phyloP scores from a whole-genome alignment of 495 filamentous ascomycete genomes.

The Penicillium ucsense region DNA sequence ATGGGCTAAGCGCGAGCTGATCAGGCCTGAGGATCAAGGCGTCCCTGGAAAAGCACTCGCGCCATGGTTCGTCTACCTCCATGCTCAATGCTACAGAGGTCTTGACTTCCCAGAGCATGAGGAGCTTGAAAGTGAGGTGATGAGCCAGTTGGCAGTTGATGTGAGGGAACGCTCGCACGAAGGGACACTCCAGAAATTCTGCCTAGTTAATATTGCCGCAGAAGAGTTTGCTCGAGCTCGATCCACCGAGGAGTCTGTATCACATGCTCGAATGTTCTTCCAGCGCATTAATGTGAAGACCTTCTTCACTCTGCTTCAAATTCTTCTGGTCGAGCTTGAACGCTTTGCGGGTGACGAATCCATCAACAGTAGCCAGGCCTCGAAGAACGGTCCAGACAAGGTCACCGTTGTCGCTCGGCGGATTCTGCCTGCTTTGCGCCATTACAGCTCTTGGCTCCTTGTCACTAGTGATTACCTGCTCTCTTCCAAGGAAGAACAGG shows the following conservation, averaged over 20 bases:
- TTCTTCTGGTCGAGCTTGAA: conserved; percentile 59
- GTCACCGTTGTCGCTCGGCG: conserved; percentile 55
- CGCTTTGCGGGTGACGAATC: conserved; percentile 43
- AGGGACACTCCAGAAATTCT: conserved; percentile 63
- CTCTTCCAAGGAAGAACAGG: conserved; percentile 44
- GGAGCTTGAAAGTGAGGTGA: conserved; percentile 78
- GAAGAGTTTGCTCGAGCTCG: conserved; percentile 58
- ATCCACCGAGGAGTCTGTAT: conserved; percentile 37
- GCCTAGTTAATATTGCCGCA: conserved; percentile 77
- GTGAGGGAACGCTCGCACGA: conserved; percentile 61
- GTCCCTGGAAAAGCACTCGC: conserved; percentile 46
- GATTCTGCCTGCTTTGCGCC: conserved; percentile 57
- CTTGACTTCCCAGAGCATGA: conserved; percentile 60
- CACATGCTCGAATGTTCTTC: conserved; percentile 57
- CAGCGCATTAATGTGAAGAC: conserved; percentile 75
- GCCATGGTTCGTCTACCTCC: conserved; percentile 79
- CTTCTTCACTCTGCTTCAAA: conserved; percentile 65
- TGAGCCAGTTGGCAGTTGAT: conserved; percentile 63
- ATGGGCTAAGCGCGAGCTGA: conserved; percentile 51
- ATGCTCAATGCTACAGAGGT: conserved; percentile 74
- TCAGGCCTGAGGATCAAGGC: conserved; percentile 41
- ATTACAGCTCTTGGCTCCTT: conserved; percentile 67
- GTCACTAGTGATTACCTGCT: conserved; percentile 40
- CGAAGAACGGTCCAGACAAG: conserved; percentile 37
- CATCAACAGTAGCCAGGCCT: conserved; percentile 20